Evolutionary conservation across 805 yeast genomes (phyloP).

Genomic region (Pichia nanzhaoensis): DNA sequence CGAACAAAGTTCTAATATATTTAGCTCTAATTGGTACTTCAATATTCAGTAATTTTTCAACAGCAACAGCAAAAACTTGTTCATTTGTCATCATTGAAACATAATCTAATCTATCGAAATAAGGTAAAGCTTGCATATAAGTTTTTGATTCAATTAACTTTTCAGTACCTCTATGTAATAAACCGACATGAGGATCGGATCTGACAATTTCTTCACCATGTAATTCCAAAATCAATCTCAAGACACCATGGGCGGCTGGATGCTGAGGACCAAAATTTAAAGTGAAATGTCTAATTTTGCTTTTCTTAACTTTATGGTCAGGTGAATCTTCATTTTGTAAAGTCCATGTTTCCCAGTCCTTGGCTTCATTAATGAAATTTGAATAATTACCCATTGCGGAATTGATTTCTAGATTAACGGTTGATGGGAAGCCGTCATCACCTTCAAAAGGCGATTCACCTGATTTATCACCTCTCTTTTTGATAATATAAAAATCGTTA

Average conservation of each 20-base stretch:
- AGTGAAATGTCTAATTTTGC: conserved; percentile 77
- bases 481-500: conserved; percentile 28
- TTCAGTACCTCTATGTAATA: conserved; percentile 84
- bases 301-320: conserved; percentile 31
- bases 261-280: conserved; percentile 91
- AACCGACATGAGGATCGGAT: conserved; percentile 84
- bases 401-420: conserved; percentile 28
- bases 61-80: conserved; percentile 75
- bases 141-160: conserved; percentile 82
- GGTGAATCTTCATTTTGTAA: conserved; percentile 32
- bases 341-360: conserved; percentile 32
- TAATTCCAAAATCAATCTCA: conserved; percentile 76
- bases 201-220: conserved; percentile 86
- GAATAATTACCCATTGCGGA: conserved; percentile 38
- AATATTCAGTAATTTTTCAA: conserved; percentile 74
- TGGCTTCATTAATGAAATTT: conserved; percentile 29
- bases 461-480: conserved; percentile 25
- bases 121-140: conserved; percentile 81
- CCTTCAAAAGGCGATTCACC: conserved; percentile 17
- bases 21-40: conserved; percentile 83
- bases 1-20: conserved; percentile 78
- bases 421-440: conserved; percentile 23
- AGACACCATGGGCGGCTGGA: conserved; percentile 92
- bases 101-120: conserved; percentile 82
- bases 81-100: conserved; percentile 89